Evolutionary conservation across 2,329 filamentous ascomycete genomes (phyloP), one percentile per base, ranked within the genome.

Genomic region (Fulvia fulva): DNA sequence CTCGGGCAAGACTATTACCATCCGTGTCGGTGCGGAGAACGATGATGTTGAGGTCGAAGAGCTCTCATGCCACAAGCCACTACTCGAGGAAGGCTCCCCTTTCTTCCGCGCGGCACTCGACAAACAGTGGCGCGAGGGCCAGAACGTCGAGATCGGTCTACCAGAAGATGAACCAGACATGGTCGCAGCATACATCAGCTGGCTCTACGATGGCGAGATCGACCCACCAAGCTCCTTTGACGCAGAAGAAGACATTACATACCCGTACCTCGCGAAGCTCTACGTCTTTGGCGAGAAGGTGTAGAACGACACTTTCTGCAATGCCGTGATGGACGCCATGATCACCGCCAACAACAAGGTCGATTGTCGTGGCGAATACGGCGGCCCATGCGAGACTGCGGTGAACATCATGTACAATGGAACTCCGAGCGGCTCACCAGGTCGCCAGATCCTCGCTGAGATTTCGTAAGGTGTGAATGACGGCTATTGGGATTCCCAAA

Each of bases 231-330:
- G 16, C 6, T 41, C 9, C n/a, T 28, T 25, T n/a, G 16, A 19
- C 32, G 34, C 4, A n/a, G 22, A 30, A 5, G 7, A 30, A 21
- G 26, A 43, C 28, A 21, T 25, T n/a, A 46, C 22, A 6, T 49
- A 44, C 37, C 25, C 26, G 19, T 26, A 32, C 4, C 34, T 23
- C 5, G 55, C 50, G 8, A 12, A 34, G 2, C 50, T 60, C 3
- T 57, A 54, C 44, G 54, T 57, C 44, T 54, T 57, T 30, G 58
- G 49, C 45, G 58, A 60, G 25, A 60, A 60, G 32, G 23, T 51
- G 11, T 50, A 56, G 14, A 50, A 60, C 41, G 22, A 26, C 14
- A 25, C 28, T 2, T 46, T 57, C 44, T 57, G 55, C 44, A 51
- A 60, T 22, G 28, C 12, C 3, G 50, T 49, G 43, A 46, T 60